A percentile compares a stretch with the other conserved stretches of the same genome.
Conservation (phyloP, 306 rosid genomes). For the Cucumis hystrix region DNA sequence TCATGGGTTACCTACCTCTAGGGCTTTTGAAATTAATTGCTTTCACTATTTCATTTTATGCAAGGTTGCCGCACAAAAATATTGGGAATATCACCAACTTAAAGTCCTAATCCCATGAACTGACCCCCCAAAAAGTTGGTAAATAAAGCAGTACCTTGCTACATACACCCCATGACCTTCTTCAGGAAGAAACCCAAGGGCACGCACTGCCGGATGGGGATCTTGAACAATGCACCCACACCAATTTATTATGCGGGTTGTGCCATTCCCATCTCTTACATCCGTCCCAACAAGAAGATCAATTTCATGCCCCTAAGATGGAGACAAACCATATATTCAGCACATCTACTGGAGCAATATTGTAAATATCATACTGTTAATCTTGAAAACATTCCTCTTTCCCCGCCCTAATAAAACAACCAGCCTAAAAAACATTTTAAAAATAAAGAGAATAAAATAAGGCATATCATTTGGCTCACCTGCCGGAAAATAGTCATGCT, state of each 20-base stretch:
- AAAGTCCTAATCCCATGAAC: background rate
- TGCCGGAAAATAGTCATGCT: slow-evolving; percentile 81
- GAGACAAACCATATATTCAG: slow-evolving; percentile 2
- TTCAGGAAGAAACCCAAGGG: slow-evolving; percentile 98
- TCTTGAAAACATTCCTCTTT: background rate
- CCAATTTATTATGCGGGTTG: slow-evolving; percentile 74
- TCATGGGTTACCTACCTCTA: background rate
- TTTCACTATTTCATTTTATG: background rate
- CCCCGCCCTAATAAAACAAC: background rate
- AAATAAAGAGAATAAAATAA: background rate
- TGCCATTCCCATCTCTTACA: slow-evolving; percentile 87
- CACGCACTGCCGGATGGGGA: slow-evolving; percentile 95
- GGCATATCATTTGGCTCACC: slow-evolving; percentile 25
- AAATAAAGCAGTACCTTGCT: slow-evolving; percentile 46
- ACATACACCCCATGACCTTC: slow-evolving; percentile 98
- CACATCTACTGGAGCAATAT: background rate
- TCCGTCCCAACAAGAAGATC: slow-evolving; percentile 81
- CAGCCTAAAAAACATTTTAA: background rate
- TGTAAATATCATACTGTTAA: background rate
- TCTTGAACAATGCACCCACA: slow-evolving; percentile 93
- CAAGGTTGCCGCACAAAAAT: background rate
- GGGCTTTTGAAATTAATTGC: background rate
- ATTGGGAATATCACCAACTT: background rate
- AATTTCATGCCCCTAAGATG: slow-evolving; percentile 67
- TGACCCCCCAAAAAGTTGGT: background rate